Percentiles rank a stretch among this genome's conserved stretches.
phyloP scores from a whole-genome alignment of 345 rosid species.

The Cardamine resedifolia region DNA sequence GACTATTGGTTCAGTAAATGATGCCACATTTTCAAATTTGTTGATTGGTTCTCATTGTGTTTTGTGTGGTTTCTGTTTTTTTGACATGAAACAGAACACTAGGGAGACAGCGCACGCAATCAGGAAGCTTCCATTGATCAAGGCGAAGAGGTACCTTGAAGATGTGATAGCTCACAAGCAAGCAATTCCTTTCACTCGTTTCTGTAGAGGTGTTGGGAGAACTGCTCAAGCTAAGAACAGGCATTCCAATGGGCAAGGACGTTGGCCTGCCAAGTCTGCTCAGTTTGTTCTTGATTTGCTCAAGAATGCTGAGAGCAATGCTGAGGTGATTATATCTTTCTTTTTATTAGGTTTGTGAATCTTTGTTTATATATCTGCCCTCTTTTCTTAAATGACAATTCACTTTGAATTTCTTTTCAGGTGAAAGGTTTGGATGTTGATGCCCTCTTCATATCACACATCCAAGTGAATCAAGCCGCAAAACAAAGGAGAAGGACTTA shows the following conservation, averaged over 20 bases:
- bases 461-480: slow-evolving; percentile 95
- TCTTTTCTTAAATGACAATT: not conserved
- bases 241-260: slow-evolving; percentile 95
- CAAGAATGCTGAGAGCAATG: slow-evolving; percentile 97
- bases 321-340: slow-evolving; percentile 48
- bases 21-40: slow-evolving; percentile 33
- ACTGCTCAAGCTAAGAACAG: slow-evolving; percentile 99
- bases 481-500: slow-evolving; percentile 97
- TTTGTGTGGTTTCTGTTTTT: not conserved
- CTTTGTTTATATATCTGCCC: not conserved
- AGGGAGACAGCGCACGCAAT: slow-evolving; percentile 88
- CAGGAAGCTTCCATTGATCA: slow-evolving; percentile 76
- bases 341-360: not conserved
- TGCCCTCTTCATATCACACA: slow-evolving; percentile 73
- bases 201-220: slow-evolving; percentile 96
- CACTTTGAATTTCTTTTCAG: slow-evolving; percentile 20
- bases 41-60: not conserved
- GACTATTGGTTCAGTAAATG: slow-evolving; percentile 57
- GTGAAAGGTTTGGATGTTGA: slow-evolving; percentile 98
- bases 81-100: slow-evolving; percentile 55
- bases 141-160: slow-evolving; percentile 96
- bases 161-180: slow-evolving; percentile 97
- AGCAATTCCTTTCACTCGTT: slow-evolving; percentile 98
- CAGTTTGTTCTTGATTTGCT: slow-evolving; percentile 81
- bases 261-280: slow-evolving; percentile 95